Base-by-base conservation (phyloP, 257 asterid species). In the Ligustrum vulgare region DNA sequence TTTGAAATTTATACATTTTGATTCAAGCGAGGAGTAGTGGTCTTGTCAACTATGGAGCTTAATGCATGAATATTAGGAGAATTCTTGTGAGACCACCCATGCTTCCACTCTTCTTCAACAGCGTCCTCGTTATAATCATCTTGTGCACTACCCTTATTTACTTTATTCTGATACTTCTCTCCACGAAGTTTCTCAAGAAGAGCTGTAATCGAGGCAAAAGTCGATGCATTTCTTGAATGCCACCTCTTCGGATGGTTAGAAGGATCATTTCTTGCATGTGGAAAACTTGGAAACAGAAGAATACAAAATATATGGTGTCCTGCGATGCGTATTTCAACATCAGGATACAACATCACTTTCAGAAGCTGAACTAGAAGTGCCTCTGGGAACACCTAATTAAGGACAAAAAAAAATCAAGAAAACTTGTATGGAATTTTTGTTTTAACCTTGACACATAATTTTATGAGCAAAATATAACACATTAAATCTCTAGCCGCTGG, bases 151-250 rank as follows among this genome's bases (percentile, higher is more conserved):
- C 78, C 93, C 62, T 74, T 79, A 39, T 75, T 89, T 22, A 36
- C 81, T 69, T 87, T 86, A 73, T 84, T 70, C 71, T 89, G 89
- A 60, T 89, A 78, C 69, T 87, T 87, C 80, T 88, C 99, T 79
- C 87, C 84, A 15, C 96, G 93, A 67, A 95, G 99, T 87, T 93
- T 95, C 84, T 95, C 97, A 41, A 95, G 97, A 72, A 93, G 90
- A 76, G 94, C 87, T 36, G 96, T 84, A 67, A 93, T 86, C 31
- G 99, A 91, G 82, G 93, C 87, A 85, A 84, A 91, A 5, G 97
- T 90, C 10, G 99, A 93, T 60, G 91, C 80, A 69, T 86, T 83
- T 77, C 79, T 89, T 64, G 96, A 83, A 69, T 90, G 89, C 87
- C 87, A 82, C 86, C 85, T 87, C 79, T 82, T 94, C 37, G 90